Evolutionary conservation across 1,284 basidiomycete genomes (phyloP), one percentile per base, ranked within the genome.

Genomic region (Fomitopsis schrenkii): DNA sequence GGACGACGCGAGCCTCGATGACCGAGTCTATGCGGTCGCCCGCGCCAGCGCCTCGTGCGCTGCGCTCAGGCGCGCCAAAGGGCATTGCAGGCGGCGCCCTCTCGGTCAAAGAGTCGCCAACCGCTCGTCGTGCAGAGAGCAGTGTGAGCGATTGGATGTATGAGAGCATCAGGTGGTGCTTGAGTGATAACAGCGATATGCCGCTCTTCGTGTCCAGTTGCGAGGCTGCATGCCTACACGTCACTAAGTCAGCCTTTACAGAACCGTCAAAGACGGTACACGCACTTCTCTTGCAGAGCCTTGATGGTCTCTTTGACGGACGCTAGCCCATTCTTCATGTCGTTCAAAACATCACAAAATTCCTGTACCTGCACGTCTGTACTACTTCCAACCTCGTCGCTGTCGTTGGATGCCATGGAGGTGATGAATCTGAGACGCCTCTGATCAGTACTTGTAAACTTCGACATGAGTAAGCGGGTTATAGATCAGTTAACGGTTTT

Each of bases 61-160:
- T 75, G 15, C 91, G 82, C n/a, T 84, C 79, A 7, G 68, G 58
- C 8, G 76, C 66, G 55, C 83, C 81, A 68, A 93, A 93, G 0
- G 82, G 74, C 35, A 78, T 69, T 5, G 74, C 61, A 3, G 86
- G 78, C n/a, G 78, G 77, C 0, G 80, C 75, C 30, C 86, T 81
- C 48, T 78, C 74, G 40, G 75, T 72, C 17, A 93, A 74, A 1
- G 86, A 80, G 66, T 89, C 81, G 0, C 89, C 90, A 2, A 87
- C 72, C 1, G 85, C 80, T 40, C 88, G 85, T 12, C 90, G 84
- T 7, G 91, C 82, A 54, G 88, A 82, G 36, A 96, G 75, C 19
- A 98, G 83, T 22, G 88, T 83, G 46, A 98, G 81, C 17, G 95
- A 90, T 60, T 97, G 95, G 8, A 98, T 79, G 72, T 98, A 98